Evolutionary conservation across 2,329 filamentous ascomycete genomes (phyloP).

Genomic region (Zymoseptoria tritici): DNA sequence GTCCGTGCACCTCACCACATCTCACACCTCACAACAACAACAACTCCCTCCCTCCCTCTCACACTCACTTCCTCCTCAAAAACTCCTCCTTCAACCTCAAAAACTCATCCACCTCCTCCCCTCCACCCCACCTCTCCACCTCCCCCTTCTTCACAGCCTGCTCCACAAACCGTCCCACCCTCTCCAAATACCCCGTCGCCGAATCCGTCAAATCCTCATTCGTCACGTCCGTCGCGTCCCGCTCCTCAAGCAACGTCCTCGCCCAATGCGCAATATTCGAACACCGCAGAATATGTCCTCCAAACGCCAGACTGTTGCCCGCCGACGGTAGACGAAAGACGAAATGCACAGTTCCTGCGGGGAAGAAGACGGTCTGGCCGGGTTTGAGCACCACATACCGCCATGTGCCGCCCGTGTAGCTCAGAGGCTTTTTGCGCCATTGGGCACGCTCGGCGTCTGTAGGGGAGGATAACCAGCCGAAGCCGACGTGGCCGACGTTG

Average conservation of each 20-base stretch:
- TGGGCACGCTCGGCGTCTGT: slow-evolving; percentile 19
- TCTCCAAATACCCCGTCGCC: slow-evolving; percentile 23
- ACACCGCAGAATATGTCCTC: slow-evolving; percentile 27
- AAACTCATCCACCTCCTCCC: slow-evolving; percentile 22
- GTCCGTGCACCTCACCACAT: neutral
- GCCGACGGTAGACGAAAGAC: slow-evolving; percentile 26
- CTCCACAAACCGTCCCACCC: slow-evolving; percentile 25
- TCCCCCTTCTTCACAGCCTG: slow-evolving; percentile 18
- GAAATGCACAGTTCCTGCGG: slow-evolving; percentile 28
- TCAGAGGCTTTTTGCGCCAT: slow-evolving; percentile 17
- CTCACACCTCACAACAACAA: neutral
- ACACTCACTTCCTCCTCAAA: slow-evolving; percentile 7
- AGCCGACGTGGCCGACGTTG: slow-evolving; percentile 27
- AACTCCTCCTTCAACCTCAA: slow-evolving; percentile 23
- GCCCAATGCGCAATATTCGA: slow-evolving; percentile 37
- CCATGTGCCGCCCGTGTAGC: slow-evolving; percentile 22
- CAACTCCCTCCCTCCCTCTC: no score
- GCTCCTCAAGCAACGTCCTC: slow-evolving; percentile 39
- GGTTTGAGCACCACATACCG: slow-evolving; percentile 26
- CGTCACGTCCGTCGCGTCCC: slow-evolving; percentile 37
- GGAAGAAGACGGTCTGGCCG: slow-evolving; percentile 28
- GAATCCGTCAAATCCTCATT: slow-evolving; percentile 38
- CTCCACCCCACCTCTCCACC: slow-evolving; percentile 25
- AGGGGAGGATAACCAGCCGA: slow-evolving; percentile 27
- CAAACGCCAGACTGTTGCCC: slow-evolving; percentile 28